Conservation (phyloP, 768 basidiomycete genomes). For the Suillus spraguei region DNA sequence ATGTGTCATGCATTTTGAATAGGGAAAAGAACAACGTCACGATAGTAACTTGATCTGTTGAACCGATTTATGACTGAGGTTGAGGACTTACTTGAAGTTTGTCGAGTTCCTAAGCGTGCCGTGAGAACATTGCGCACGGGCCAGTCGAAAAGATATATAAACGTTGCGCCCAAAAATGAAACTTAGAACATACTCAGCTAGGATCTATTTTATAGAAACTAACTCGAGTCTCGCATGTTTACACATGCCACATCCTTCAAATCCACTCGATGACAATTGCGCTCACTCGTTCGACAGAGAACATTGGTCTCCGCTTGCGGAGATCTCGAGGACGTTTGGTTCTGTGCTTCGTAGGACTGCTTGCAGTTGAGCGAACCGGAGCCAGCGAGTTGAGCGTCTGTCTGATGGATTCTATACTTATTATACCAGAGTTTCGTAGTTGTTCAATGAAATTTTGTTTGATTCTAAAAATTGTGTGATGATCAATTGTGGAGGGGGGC, state of each 20-base stretch:
- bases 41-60: background rate
- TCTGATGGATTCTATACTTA: conserved; percentile 53
- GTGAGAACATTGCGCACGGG: conserved; percentile 27
- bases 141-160: conserved; percentile 42
- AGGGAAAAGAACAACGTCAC: background rate
- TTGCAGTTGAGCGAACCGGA: conserved; percentile 26
- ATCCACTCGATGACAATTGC: conserved; percentile 70
- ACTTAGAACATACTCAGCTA: conserved; percentile 79
- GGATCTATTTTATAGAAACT: conserved; percentile 82
- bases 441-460: background rate
- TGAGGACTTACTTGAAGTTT: too few species aligned
- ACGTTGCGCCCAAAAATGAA: background rate
- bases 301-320: conserved; percentile 51
- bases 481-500: too few species aligned
- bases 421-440: background rate
- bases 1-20: background rate
- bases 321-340: conserved; percentile 70
- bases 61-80: too few species aligned
- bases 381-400: conserved; percentile 62
- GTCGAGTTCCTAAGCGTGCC: too few species aligned
- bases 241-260: conserved; percentile 73
- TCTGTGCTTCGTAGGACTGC: conserved; percentile 30
- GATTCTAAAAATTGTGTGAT: background rate
- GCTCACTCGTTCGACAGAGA: conserved; percentile 71
- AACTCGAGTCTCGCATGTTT: conserved; percentile 81